Percentiles rank a stretch among this genome's conserved stretches.
These are phyloP conservation scores for Persicaria maculosa DNA, from an alignment of 148 eudicot species.

Conservation along the genomic window DNA sequence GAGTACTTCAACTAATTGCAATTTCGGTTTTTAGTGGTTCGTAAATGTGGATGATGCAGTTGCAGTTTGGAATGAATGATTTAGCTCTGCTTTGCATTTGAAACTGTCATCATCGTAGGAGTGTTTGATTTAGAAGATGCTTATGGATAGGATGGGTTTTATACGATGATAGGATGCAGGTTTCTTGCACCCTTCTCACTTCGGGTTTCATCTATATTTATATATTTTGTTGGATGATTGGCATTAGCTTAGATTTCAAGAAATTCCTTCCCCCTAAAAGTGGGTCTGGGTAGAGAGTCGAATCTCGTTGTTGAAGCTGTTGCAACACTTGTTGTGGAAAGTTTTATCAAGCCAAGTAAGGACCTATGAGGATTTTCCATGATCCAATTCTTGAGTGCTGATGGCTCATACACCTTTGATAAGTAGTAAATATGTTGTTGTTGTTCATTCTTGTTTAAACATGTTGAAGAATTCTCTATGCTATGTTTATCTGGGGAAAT, in stretches of 20 bases:
- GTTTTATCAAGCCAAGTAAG: too few relatives aligned
- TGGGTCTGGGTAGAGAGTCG: too few relatives aligned
- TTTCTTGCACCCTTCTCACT: neutral
- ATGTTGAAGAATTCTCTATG: neutral
- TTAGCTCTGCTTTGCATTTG: neutral
- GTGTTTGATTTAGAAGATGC: too few relatives aligned
- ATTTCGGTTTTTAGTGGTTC: neutral
- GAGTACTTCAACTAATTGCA: conserved; percentile 14
- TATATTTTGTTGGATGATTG: too few relatives aligned
- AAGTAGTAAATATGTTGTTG: neutral
- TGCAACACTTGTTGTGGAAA: too few relatives aligned
- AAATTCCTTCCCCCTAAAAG: too few relatives aligned
- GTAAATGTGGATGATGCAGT: neutral
- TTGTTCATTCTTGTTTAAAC: neutral
- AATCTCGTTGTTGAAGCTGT: too few relatives aligned
- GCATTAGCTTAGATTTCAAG: too few relatives aligned
- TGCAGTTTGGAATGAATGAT: neutral
- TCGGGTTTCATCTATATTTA: neutral
- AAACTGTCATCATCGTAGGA: too few relatives aligned
- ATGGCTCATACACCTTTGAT: neutral
- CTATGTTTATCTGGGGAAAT: neutral
- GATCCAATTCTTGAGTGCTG: neutral
- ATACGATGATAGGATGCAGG: neutral
- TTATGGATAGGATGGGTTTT: neutral
- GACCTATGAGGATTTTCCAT: neutral